A percentile compares a stretch with the other conserved stretches of the same genome.
These are phyloP conservation scores for Aleurites moluccanus DNA, from an alignment of 441 rosid species.

Conservation along the genomic window DNA sequence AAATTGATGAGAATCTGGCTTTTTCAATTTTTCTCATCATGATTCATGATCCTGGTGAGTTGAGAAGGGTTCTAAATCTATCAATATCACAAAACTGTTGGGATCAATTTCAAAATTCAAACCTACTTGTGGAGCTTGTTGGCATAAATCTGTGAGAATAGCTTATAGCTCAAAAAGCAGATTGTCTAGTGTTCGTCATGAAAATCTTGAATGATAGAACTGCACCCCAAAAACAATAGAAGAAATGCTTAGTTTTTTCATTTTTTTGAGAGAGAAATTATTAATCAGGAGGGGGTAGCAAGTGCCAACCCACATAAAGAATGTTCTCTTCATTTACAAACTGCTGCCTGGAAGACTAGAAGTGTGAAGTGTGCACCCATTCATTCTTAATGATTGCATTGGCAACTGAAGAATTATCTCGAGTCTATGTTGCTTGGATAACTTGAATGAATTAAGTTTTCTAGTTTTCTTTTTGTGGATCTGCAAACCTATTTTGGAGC, in stretches of 20 bases:
- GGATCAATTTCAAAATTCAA: background rate
- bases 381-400: no score
- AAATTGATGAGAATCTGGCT: no score
- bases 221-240: background rate
- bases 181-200: background rate
- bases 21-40: no score
- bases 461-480: background rate
- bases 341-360: background rate
- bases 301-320: background rate
- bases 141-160: background rate
- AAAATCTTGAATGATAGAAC: background rate
- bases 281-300: background rate
- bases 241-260: background rate
- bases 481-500: background rate
- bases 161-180: background rate
- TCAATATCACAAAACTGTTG: no score
- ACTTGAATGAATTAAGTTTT: background rate
- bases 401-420: background rate
- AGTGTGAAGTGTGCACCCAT: no score
- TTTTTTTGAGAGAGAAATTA: background rate
- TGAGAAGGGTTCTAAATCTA: background rate
- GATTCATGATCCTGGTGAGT: no score
- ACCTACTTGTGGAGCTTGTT: background rate
- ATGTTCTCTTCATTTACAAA: background rate
- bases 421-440: background rate